phyloP scores from a whole-genome alignment of 768 basidiomycete species.

The Leucocoprinus birnbaumii region DNA sequence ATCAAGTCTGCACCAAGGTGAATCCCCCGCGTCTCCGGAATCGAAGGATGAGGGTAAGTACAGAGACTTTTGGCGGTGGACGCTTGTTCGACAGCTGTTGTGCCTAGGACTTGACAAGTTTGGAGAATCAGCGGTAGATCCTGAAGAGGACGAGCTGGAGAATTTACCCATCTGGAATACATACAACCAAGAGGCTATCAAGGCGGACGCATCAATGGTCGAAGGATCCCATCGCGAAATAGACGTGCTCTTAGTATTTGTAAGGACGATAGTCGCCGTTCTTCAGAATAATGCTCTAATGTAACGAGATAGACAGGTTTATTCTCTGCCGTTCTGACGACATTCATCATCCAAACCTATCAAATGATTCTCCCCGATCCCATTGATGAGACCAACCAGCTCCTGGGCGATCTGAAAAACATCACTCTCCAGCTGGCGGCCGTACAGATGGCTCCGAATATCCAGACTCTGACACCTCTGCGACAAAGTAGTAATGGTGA shows the following conservation, averaged over 20 bases:
- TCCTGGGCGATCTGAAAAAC: slow-evolving; percentile 28
- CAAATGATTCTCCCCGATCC: slow-evolving; percentile 32
- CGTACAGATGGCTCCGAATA: no score
- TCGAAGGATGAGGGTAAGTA: no score
- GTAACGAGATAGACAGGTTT: slow-evolving; percentile 31
- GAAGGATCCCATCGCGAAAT: slow-evolving; percentile 41
- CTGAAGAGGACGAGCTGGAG: slow-evolving; percentile 31
- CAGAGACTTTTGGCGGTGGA: no score
- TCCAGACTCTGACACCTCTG: no score
- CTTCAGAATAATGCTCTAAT: neutral
- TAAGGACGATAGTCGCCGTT: slow-evolving; percentile 19
- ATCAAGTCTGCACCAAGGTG: no score
- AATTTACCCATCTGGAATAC: slow-evolving; percentile 37
- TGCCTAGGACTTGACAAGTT: no score
- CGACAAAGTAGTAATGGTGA: neutral
- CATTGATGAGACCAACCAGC: slow-evolving; percentile 30
- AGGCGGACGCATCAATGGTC: slow-evolving; percentile 28
- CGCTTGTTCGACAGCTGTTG: no score
- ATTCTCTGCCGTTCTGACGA: slow-evolving; percentile 41
- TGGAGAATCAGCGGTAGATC: slow-evolving; percentile 14
- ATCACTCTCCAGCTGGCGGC: neutral
- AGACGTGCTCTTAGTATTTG: slow-evolving; percentile 43
- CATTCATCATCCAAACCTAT: slow-evolving; percentile 41
- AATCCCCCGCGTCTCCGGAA: no score
- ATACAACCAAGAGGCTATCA: slow-evolving; percentile 38